Conservation (phyloP, 768 basidiomycete genomes). For the Gymnopilus dilepis region DNA sequence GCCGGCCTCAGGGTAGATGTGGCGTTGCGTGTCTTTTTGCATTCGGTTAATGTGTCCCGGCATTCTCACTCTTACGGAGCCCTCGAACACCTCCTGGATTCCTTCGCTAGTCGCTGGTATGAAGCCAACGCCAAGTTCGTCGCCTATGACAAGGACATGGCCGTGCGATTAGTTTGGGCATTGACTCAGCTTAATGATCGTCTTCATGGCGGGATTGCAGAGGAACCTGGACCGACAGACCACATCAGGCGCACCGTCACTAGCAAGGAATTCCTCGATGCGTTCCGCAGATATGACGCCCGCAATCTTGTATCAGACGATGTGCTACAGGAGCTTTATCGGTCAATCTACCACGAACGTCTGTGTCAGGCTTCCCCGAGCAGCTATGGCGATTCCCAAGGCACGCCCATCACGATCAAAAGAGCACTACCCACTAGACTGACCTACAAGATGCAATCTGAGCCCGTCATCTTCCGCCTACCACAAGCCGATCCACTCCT, state of each 20-base stretch:
- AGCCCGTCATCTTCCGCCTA: conserved; percentile 85
- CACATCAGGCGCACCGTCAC: conserved; percentile 65
- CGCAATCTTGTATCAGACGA: conserved; percentile 75
- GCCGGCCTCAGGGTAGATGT: conserved; percentile 83
- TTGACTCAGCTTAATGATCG: conserved; percentile 90
- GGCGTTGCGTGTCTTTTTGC: conserved; percentile 87
- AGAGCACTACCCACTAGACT: conserved; percentile 76
- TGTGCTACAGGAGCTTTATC: conserved; percentile 76
- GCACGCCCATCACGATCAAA: conserved; percentile 71
- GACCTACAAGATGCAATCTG: conserved; percentile 88
- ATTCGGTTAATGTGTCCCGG: conserved; percentile 69
- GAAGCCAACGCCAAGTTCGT: conserved; percentile 83
- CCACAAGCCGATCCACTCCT: conserved; percentile 86
- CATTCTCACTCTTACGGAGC: conserved; percentile 44
- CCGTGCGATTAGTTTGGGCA: conserved; percentile 76
- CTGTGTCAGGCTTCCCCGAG: conserved; percentile 72
- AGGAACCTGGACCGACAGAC: conserved; percentile 60
- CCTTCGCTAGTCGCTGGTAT: conserved; percentile 89
- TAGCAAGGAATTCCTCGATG: conserved; percentile 80
- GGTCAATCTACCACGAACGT: conserved; percentile 73
- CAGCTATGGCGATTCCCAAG: conserved; percentile 40
- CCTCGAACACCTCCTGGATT: conserved; percentile 77
- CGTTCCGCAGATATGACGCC: conserved; percentile 81
- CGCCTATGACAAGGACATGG: conserved; percentile 83
- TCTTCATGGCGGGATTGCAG: conserved; percentile 75